phyloP scores from a whole-genome alignment of 352 stramenopile genomes.

The Globisporangium iwayamae region DNA sequence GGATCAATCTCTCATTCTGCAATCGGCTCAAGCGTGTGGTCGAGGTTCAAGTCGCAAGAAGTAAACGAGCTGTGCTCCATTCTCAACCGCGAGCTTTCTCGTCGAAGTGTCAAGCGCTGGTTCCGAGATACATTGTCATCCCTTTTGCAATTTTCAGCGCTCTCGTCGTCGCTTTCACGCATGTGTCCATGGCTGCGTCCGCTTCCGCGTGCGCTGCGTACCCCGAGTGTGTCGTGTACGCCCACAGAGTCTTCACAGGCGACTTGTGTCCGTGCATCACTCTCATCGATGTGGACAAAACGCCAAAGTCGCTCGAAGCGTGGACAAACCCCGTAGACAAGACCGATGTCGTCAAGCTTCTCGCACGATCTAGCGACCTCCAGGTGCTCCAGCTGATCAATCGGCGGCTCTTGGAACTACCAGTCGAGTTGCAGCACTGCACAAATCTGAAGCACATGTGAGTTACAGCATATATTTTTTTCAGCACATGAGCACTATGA shows the following conservation, averaged over 20 bases:
- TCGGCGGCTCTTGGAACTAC: conserved; percentile 17
- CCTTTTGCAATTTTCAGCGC: conserved; percentile 15
- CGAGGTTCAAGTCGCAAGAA: neutral
- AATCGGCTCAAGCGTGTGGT: conserved; percentile 3
- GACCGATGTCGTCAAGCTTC: conserved; percentile 19
- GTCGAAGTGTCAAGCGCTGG: neutral
- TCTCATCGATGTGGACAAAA: conserved; percentile 26
- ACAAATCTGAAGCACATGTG: neutral
- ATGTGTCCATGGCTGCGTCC: conserved; percentile 20
- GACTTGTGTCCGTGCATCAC: conserved; percentile 29
- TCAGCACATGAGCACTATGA: too few species aligned
- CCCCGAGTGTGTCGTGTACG: conserved; percentile 26
- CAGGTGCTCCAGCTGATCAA: conserved; percentile 43
- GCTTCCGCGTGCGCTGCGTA: conserved; percentile 13
- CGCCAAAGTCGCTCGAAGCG: conserved; percentile 20
- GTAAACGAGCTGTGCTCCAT: neutral
- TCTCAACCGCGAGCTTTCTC: neutral
- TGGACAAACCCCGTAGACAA: conserved; percentile 25
- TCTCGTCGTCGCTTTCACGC: conserved; percentile 13
- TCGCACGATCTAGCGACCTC: conserved; percentile 29
- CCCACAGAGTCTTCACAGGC: conserved; percentile 8
- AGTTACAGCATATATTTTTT: neutral
- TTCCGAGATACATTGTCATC: conserved; percentile 12
- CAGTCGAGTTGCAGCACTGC: conserved; percentile 4
- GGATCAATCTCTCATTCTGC: conserved; percentile 18